Percentiles rank a stretch among this genome's conserved stretches.
phyloP scores from a whole-genome alignment of 768 basidiomycete species.

The Ramaria sp. region DNA sequence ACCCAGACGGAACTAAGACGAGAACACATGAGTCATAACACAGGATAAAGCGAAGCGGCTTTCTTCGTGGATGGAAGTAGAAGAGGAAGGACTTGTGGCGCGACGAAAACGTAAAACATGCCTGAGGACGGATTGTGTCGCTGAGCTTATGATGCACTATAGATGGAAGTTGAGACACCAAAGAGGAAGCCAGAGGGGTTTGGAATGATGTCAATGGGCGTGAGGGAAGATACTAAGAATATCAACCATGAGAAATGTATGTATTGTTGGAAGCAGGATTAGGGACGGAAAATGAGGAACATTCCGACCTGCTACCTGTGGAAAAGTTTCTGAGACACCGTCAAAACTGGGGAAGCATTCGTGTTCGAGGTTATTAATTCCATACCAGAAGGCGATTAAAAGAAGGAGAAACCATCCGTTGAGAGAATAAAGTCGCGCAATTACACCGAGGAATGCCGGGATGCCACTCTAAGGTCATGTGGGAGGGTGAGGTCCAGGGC shows the following conservation, averaged over 20 bases:
- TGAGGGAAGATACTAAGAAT: constrained; percentile 87
- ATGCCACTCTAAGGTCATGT: too few relatives aligned
- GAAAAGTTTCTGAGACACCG: too few relatives aligned
- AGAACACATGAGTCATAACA: constrained; percentile 72
- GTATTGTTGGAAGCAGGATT: constrained; percentile 83
- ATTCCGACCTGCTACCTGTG: constrained; percentile 28
- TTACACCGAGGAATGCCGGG: too few relatives aligned
- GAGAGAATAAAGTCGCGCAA: too few relatives aligned
- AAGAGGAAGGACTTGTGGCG: constrained; percentile 74
- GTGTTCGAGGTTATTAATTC: too few relatives aligned
- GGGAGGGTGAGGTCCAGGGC: too few relatives aligned
- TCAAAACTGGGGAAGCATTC: too few relatives aligned
- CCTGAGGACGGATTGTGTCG: constrained; percentile 45
- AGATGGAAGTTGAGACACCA: constrained; percentile 55
- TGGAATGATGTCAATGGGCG: constrained; percentile 74
- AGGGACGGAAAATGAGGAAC: constrained; percentile 58
- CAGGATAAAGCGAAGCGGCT: constrained; percentile 74
- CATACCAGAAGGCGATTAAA: too few relatives aligned
- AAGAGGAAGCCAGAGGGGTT: constrained; percentile 75
- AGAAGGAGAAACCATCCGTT: too few relatives aligned
- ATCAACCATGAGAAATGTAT: constrained; percentile 82
- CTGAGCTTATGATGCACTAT: constrained; percentile 33
- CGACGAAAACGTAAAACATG: constrained; percentile 71
- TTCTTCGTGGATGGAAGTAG: constrained; percentile 58
- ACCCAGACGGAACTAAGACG: constrained; percentile 58